phyloP scores from a whole-genome alignment of 495 filamentous ascomycete species.

The Aspergillus steynii region DNA sequence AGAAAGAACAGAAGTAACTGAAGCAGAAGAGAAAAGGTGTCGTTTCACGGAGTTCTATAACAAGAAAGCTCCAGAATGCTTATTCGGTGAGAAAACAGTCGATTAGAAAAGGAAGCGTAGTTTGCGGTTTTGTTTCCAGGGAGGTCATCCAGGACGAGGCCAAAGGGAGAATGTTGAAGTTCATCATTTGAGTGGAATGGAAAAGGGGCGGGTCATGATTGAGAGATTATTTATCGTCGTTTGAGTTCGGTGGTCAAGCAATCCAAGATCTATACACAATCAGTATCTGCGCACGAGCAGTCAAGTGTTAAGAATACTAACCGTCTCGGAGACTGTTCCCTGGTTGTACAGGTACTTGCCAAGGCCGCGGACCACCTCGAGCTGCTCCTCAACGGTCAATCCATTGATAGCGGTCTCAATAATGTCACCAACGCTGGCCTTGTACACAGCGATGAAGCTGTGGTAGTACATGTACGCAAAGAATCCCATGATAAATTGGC shows the following conservation, averaged over 20 bases:
- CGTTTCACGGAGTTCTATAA: not conserved
- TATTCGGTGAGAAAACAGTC: not conserved
- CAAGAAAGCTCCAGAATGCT: not conserved
- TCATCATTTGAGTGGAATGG: constrained; percentile 1
- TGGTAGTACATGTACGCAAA: constrained; percentile 98
- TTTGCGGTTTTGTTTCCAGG: too few relatives aligned
- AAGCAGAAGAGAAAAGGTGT: not conserved
- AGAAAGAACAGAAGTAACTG: not conserved
- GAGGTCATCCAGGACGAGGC: not conserved
- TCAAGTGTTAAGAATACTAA: constrained; percentile 35
- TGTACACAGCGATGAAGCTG: constrained; percentile 89
- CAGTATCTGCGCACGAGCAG: not conserved
- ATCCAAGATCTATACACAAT: constrained; percentile 37
- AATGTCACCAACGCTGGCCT: constrained; percentile 76
- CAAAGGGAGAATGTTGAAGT: not conserved
- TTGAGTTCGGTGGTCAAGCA: constrained; percentile 45
- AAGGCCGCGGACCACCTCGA: constrained; percentile 82
- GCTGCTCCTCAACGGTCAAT: constrained; percentile 77
- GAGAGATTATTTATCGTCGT: constrained; percentile 29
- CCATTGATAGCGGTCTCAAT: constrained; percentile 88
- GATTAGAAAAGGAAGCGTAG: not conserved
- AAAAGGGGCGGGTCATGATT: constrained; percentile 22
- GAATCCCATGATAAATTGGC: constrained; percentile 99
- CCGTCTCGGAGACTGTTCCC: constrained; percentile 64
- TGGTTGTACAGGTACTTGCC: constrained; percentile 86